Base-by-base conservation (phyloP, 169 alveolate species). In the Theileria parva region DNA sequence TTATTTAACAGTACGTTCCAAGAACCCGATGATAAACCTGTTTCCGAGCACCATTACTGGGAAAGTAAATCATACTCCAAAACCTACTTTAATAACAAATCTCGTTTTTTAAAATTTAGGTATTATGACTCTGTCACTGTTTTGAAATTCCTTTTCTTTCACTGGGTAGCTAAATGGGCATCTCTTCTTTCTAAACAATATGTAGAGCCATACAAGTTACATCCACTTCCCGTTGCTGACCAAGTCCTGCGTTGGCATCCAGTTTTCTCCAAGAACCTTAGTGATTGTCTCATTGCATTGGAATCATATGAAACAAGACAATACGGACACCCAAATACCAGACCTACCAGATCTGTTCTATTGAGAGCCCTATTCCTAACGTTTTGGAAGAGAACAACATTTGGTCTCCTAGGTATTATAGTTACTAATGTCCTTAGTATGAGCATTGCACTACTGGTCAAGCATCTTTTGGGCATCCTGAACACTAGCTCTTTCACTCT, bases 171-270 rank as follows among this genome's bases (percentile, higher is more conserved):
- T 25, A 28, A 39, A 13, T 77, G 86, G 86, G 61, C 69, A 17
- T 76, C 23, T 19, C 71, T 32, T 30, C 37, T 64, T 48, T 57
- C 44, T 34, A 48, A 66, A 53, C 73, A 21, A 12, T 34, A 50
- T 21, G 32, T 34, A 55, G 37, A 68, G 21, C 66, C 71, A 27
- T 12, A 77, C 37, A 66, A 61, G 59, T 55, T 77, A 5, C 86
- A 77, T 50, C 79, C 72, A 25, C 55, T 77, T 13, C 86, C 86
- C 8, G 34, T 37, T n/a, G 77, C 65, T 28, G 85, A 77, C 37
- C 53, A 66, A 28, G 25, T 65, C 0, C 25, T n/a, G 48, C 11
- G 30, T 8, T 77, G 86, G 86, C 69, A 77, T 50, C 19, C 70
- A 12, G n/a, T 64, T 23, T 77, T 77, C 55, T 59, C 86, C 5